Evolutionary conservation across 345 rosid species (phyloP), one percentile per base, ranked within the genome.

Genomic region (Rhodomyrtus tomentosa): DNA sequence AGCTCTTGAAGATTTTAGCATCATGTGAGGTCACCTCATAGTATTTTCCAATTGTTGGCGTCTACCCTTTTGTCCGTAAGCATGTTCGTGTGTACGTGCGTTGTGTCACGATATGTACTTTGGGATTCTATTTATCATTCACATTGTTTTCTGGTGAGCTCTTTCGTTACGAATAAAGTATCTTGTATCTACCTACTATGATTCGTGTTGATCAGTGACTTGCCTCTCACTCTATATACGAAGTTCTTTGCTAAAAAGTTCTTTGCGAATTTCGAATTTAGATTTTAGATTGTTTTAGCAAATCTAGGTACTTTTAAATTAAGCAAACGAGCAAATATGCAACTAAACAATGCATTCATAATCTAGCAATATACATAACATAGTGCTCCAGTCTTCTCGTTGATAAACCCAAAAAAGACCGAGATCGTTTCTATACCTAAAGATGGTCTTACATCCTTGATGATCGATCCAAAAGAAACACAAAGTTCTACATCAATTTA

Each of bases 1-100:
- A 82, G 59, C 55, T 86, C 90, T 68, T 88, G 84, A 86, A 50
- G 24, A 2, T 45, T 45, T 45, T 49, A 27, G 24, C 38, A 83
- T 68, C 45, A 68, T 36, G 24, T 9, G 79, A 68, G 79, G 13
- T 8, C 45, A 36, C 24, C 45, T 18, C 24, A 18, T 20, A 62
- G 25, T 68, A 36, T 68, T 68, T 21, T 68, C 25, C 20, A 68
- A 36, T 68, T 68, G 79, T 36, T 36, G 45, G 79, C 45, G 45
- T 36, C 45, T 10, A 3, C 13, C 25, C 6, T 36, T 36, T 4
- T 68, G 11, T 9, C 0, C 38, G 11, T 68, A 8, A 68, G 79
- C 4, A 68, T 18, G 79, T 68, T 36, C 25, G 13, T 9, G 2
- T 68, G 38, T 68, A 29, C 40, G 5, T 36, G 14, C 38, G 13